Conservation (phyloP, 805 yeast species). For the Candida saitoana region DNA sequence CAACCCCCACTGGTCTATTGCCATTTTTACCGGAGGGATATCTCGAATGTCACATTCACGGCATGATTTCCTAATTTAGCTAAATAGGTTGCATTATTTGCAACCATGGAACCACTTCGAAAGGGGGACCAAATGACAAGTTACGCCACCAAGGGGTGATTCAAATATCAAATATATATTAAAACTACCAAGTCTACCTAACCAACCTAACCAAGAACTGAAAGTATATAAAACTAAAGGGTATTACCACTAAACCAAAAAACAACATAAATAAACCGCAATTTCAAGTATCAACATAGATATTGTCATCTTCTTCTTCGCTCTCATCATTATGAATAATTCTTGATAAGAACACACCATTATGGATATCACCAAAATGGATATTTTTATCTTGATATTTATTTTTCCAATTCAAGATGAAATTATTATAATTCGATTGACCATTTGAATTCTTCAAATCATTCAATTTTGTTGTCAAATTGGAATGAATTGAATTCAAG, state of each 20-base stretch:
- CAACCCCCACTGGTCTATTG: too few species aligned
- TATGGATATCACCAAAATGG: conserved; percentile 4
- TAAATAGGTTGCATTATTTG: background rate
- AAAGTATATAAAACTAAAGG: background rate
- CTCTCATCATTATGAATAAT: conserved; percentile 1
- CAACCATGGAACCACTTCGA: background rate
- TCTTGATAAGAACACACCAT: conserved; percentile 4
- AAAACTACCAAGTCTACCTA: conserved; percentile 1
- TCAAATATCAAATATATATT: conserved; percentile 1
- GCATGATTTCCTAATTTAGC: background rate
- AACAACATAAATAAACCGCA: background rate
- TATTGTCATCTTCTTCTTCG: conserved; percentile 16
- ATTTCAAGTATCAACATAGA: conserved; percentile 15
- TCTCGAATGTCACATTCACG: too few species aligned
- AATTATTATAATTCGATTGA: conserved; percentile 1
- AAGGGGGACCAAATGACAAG: too few species aligned
- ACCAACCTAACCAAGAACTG: background rate
- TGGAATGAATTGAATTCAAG: background rate
- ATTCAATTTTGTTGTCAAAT: background rate
- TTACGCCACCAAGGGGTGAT: too few species aligned
- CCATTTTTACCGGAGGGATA: too few species aligned
- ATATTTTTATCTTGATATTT: conserved; percentile 3
- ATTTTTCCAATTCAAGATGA: conserved; percentile 4
- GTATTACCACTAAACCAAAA: too few species aligned
- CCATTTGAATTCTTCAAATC: background rate